Evolutionary conservation across 176 grass and related monocot species (phyloP).

Genomic region (Oryza meyeriana): DNA sequence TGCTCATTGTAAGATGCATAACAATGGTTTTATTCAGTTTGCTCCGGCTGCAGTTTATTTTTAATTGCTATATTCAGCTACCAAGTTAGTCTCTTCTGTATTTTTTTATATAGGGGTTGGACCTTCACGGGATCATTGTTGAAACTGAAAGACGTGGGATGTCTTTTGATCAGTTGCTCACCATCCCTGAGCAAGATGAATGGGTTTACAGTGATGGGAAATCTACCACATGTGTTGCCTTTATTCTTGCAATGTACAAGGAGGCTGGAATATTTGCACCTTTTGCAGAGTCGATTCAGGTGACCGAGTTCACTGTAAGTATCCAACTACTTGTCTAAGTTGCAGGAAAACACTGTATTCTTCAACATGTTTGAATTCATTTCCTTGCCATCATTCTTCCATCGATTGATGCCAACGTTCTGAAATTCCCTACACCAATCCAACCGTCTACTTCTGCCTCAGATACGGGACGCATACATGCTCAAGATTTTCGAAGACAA

Average conservation of each 20-base stretch:
- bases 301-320: conserved; percentile 98
- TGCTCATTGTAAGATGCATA: background rate
- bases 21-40: background rate
- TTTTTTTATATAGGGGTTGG: conserved; percentile 59
- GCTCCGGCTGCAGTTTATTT: background rate
- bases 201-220: conserved; percentile 98
- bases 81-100: conserved; percentile 23
- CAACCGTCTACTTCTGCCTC: background rate
- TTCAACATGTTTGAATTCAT: background rate
- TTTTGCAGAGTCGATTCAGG: conserved; percentile 78
- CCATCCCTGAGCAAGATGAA: conserved; percentile 93
- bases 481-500: conserved; percentile 90
- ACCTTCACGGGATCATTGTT: conserved; percentile 74
- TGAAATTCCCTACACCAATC: background rate
- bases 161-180: conserved; percentile 93
- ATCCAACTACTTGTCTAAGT: background rate
- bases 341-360: background rate
- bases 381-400: background rate
- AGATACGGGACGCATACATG: conserved; percentile 94
- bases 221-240: conserved; percentile 93
- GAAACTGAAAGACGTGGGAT: conserved; percentile 89
- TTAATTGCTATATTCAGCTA: conserved; percentile 16
- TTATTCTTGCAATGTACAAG: conserved; percentile 95
- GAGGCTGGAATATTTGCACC: conserved; percentile 84
- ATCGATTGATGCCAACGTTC: conserved; percentile 1